Evolutionary conservation across 257 asterid species (phyloP).

Genomic region (Plantago ovata): DNA sequence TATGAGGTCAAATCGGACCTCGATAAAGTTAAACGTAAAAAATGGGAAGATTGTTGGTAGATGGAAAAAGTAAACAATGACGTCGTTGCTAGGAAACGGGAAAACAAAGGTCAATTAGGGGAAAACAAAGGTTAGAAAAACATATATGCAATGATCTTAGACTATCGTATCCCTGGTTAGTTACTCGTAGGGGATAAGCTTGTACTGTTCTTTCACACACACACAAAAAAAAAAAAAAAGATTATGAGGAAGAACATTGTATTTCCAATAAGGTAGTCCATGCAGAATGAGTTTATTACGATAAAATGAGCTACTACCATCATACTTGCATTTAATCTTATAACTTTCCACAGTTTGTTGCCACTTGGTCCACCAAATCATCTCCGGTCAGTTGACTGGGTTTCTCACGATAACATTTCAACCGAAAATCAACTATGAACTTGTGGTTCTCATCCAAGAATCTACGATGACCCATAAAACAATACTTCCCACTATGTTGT

Average conservation of each 20-base stretch:
- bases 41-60: too few species aligned
- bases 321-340: not conserved
- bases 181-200: too few species aligned
- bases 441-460: conserved; percentile 5
- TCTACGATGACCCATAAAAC: not conserved
- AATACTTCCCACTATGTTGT: not conserved
- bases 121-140: too few species aligned
- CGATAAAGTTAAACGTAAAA: too few species aligned
- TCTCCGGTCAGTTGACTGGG: not conserved
- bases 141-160: too few species aligned
- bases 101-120: too few species aligned
- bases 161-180: too few species aligned
- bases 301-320: conserved; percentile 9
- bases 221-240: too few species aligned
- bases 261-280: conserved; percentile 17
- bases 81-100: too few species aligned
- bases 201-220: too few species aligned
- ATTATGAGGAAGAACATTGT: conserved; percentile 4
- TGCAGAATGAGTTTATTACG: conserved; percentile 14
- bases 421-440: not conserved
- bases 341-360: not conserved
- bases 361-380: not conserved
- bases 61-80: too few species aligned
- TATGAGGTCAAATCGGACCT: too few species aligned
- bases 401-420: not conserved